Evolutionary conservation across 371 early-diverging fungal genomes (phyloP).

Genomic region (Mortierella sp.): DNA sequence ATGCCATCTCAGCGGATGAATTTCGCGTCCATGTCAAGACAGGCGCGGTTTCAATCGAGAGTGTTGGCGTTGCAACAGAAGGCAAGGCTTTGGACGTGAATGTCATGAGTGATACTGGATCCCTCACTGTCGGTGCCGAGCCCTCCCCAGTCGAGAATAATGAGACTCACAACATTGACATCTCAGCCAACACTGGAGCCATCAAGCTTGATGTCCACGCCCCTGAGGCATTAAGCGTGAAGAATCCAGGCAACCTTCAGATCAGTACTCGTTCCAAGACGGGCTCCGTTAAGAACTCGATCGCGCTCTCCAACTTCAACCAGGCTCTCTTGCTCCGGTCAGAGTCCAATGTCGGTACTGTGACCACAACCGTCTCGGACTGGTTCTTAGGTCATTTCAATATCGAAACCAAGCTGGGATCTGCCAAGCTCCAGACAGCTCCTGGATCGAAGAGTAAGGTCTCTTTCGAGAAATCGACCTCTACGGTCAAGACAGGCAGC

Average conservation of each 20-base stretch:
- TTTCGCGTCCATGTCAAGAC: constrained; percentile 3
- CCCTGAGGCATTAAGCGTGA: not conserved
- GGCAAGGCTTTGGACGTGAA: constrained; percentile 23
- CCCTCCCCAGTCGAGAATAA: constrained; percentile 9
- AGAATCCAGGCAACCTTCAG: constrained; percentile 25
- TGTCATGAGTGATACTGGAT: constrained; percentile 2
- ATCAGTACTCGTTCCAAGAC: constrained; percentile 4
- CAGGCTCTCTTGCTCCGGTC: constrained; percentile 15
- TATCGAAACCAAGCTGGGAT: constrained; percentile 15
- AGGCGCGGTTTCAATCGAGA: constrained; percentile 14
- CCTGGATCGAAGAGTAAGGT: constrained; percentile 17
- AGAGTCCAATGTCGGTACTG: constrained; percentile 10
- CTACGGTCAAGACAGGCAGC: constrained; percentile 3
- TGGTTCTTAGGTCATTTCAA: constrained; percentile 29
- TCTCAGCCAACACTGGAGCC: constrained; percentile 13
- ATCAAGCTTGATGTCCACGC: constrained; percentile 11
- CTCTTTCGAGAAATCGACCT: constrained; percentile 11
- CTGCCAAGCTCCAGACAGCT: not conserved
- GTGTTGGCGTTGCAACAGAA: constrained; percentile 8
- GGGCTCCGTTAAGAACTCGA: constrained; percentile 7
- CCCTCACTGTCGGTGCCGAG: constrained; percentile 1
- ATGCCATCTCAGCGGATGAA: constrained; percentile 5
- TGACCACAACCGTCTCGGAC: constrained; percentile 20
- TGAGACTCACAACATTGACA: constrained; percentile 8
- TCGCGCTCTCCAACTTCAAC: constrained; percentile 6